Percentiles rank a stretch among this genome's conserved stretches.
These are phyloP conservation scores for Clarkia xantiana DNA, from an alignment of 345 rosid species.

Conservation along the genomic window DNA sequence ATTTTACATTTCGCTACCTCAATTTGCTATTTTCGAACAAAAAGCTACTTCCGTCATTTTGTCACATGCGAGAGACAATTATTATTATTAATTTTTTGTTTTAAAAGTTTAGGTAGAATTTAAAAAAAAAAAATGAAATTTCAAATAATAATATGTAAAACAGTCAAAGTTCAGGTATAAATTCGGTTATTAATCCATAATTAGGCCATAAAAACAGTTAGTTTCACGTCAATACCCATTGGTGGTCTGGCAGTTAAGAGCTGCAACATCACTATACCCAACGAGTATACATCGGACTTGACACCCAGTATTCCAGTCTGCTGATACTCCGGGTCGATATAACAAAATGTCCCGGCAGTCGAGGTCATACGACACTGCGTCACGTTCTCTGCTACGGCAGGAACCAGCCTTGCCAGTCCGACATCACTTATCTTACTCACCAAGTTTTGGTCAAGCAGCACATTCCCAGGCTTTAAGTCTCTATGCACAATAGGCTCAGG, in stretches of 20 bases:
- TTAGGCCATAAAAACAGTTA: too few species aligned
- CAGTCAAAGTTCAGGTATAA: too few species aligned
- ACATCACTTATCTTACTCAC: constrained; percentile 8
- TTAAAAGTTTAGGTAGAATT: too few species aligned
- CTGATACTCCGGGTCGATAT: constrained; percentile 7
- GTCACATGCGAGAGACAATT: too few species aligned
- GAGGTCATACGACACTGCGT: constrained; percentile 4
- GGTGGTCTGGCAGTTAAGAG: constrained; percentile 4
- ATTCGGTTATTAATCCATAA: too few species aligned
- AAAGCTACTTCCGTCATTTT: too few species aligned
- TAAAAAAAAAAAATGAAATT: too few species aligned
- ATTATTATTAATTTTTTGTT: too few species aligned
- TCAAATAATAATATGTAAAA: too few species aligned
- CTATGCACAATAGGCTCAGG: constrained; percentile 6
- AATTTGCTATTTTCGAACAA: too few species aligned
- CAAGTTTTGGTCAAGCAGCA: constrained; percentile 6
- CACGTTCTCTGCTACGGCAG: constrained; percentile 5
- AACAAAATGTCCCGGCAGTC: constrained; percentile 4
- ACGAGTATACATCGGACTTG: constrained; percentile 4
- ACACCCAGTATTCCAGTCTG: constrained; percentile 7
- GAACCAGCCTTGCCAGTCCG: constrained; percentile 6
- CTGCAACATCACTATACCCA: constrained; percentile 5
- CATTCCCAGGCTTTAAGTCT: constrained; percentile 5
- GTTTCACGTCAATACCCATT: too few species aligned
- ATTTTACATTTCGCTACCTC: too few species aligned